These are phyloP conservation scores for Sporothrix phasma DNA, from an alignment of 2,329 filamentous ascomycete genomes.

Conservation along the genomic window DNA sequence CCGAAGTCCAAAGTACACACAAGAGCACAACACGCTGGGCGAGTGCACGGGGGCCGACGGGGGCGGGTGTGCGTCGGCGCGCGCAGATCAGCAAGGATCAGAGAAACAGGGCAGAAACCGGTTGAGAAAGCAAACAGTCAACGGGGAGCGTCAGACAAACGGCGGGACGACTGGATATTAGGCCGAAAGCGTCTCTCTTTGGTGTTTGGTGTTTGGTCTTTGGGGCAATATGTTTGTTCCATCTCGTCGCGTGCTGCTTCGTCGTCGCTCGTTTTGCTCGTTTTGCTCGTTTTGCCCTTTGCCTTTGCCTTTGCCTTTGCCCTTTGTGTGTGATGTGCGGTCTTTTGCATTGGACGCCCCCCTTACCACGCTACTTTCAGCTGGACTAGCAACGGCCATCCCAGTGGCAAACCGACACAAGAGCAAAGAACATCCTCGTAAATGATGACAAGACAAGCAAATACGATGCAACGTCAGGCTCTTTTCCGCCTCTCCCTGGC, in stretches of 20 bases:
- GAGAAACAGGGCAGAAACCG: neutral
- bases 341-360: neutral
- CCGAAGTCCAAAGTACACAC: no score
- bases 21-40: no score
- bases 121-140: neutral
- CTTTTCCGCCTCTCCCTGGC: neutral
- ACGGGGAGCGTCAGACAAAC: neutral
- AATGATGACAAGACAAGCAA: no score
- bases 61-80: no score
- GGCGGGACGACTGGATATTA: conserved; percentile 1
- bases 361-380: neutral
- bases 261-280: no score
- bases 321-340: no score
- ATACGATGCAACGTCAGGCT: neutral
- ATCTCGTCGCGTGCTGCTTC: neutral
- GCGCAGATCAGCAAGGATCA: neutral
- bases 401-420: neutral
- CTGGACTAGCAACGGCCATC: neutral
- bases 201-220: neutral
- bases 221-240: neutral
- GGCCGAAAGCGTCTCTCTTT: neutral
- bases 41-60: no score
- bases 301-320: neutral
- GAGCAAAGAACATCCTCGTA: no score
- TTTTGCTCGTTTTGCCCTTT: neutral